phyloP scores from a whole-genome alignment of 768 basidiomycete genomes.

The Suillus cothurnatus region DNA sequence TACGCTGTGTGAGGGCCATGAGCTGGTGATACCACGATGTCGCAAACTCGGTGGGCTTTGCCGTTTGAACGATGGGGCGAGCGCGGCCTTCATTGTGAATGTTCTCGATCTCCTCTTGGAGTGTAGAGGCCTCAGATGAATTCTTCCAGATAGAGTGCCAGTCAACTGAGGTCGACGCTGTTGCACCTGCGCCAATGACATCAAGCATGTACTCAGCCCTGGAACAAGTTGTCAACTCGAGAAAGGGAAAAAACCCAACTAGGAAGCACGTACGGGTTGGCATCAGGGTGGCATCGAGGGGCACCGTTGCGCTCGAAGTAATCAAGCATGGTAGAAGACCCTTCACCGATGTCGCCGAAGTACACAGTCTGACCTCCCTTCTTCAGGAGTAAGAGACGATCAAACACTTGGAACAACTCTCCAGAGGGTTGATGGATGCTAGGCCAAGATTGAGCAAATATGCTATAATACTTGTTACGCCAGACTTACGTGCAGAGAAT shows the following conservation, averaged over 20 bases:
- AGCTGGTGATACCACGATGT: conserved; percentile 56
- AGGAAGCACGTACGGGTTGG: conserved; percentile 61
- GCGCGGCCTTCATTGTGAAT: conserved; percentile 53
- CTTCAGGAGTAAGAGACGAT: conserved; percentile 66
- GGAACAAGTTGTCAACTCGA: background rate
- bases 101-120: conserved; percentile 44
- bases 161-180: conserved; percentile 74
- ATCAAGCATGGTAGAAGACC: conserved; percentile 64
- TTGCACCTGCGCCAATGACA: conserved; percentile 83
- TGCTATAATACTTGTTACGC: background rate
- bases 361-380: conserved; percentile 91
- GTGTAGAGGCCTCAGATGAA: conserved; percentile 56
- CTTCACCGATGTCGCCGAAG: conserved; percentile 84
- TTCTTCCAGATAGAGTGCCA: conserved; percentile 88
- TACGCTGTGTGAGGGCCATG: conserved; percentile 45
- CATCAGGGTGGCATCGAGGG: conserved; percentile 62
- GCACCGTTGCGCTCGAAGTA: conserved; percentile 83
- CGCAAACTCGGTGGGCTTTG: conserved; percentile 49
- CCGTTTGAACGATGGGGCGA: conserved; percentile 39
- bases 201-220: conserved; percentile 74
- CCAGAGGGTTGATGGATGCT: conserved; percentile 84
- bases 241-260: background rate
- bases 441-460: background rate
- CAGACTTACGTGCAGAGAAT: conserved; percentile 69
- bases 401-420: conserved; percentile 86